Evolutionary conservation across 2,329 filamentous ascomycete species (phyloP).

Genomic region (Epichloe uncinata): DNA sequence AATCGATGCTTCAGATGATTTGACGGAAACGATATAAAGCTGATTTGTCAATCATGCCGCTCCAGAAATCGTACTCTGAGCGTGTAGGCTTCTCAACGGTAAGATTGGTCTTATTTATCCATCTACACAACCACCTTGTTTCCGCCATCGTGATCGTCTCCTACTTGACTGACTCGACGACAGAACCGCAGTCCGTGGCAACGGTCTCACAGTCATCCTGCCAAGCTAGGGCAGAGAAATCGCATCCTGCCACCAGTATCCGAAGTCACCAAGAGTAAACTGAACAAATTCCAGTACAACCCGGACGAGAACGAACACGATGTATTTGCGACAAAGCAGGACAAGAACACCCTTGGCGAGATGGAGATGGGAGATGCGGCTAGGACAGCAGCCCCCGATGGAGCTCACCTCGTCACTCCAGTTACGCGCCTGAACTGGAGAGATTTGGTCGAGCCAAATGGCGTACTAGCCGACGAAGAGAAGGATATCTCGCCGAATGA

Average conservation of each 20-base stretch:
- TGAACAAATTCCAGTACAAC: constrained; percentile 40
- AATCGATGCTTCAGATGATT: constrained; percentile 4
- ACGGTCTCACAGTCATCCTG: constrained; percentile 39
- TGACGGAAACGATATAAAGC: constrained; percentile 5
- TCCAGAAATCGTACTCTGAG: constrained; percentile 30
- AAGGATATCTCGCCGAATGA: constrained; percentile 44
- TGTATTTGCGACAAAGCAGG: constrained; percentile 6
- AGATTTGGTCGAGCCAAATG: constrained; percentile 37
- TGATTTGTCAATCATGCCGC: constrained; percentile 18
- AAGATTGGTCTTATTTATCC: constrained; percentile 5
- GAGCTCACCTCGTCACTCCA: constrained; percentile 25
- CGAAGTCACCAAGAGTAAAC: constrained; percentile 45
- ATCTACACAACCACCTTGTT: neutral
- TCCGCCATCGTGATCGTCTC: no score
- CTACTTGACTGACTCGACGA: neutral
- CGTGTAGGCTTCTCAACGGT: constrained; percentile 21
- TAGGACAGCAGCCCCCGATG: neutral
- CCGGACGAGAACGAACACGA: constrained; percentile 9
- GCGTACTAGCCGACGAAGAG: constrained; percentile 29
- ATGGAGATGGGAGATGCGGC: constrained; percentile 13
- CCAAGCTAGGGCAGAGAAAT: constrained; percentile 20
- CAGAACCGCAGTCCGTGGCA: constrained; percentile 36
- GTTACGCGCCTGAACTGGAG: constrained; percentile 41
- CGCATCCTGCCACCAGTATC: constrained; percentile 37
- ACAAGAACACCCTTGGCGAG: constrained; percentile 1